Conservation (phyloP, 805 yeast genomes). For the Yarrowia osloensis region DNA sequence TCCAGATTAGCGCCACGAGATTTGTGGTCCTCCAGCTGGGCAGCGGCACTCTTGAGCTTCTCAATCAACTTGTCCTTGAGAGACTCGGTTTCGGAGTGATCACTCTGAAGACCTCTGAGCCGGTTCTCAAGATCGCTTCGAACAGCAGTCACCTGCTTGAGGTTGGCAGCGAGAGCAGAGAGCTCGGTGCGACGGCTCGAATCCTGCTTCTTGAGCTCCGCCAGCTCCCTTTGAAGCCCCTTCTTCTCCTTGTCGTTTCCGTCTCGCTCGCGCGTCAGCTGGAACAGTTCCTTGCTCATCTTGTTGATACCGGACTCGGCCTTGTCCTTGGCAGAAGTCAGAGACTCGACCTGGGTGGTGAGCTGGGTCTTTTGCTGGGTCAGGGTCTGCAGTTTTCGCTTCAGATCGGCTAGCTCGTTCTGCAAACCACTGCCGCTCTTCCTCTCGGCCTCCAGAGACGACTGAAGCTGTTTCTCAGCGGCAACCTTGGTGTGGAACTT, state of each 20-base stretch:
- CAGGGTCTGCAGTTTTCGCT: conserved; percentile 33
- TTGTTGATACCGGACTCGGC: conserved; percentile 89
- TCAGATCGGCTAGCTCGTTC: conserved; percentile 36
- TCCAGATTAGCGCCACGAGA: conserved; percentile 7
- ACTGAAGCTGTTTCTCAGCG: conserved; percentile 4
- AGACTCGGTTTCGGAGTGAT: conserved; percentile 40
- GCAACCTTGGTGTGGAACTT: conserved; percentile 28
- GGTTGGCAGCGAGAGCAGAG: conserved; percentile 24
- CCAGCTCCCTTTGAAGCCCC: conserved; percentile 18
- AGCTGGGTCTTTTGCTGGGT: conserved; percentile 40
- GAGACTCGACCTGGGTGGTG: conserved; percentile 42
- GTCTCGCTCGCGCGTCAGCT: conserved; percentile 60
- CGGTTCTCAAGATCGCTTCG: conserved; percentile 38
- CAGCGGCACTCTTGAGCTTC: conserved; percentile 50
- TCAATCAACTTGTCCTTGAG: conserved; percentile 49
- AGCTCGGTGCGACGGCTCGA: conserved; percentile 8
- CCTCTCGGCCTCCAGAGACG: conserved; percentile 24
- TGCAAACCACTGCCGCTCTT: conserved; percentile 27
- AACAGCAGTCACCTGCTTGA: conserved; percentile 2
- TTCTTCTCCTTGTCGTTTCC: conserved; percentile 45
- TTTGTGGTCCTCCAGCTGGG: conserved; percentile 40
- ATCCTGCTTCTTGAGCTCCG: conserved; percentile 35
- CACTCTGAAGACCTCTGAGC: conserved; percentile 30
- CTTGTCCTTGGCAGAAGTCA: conserved; percentile 53
- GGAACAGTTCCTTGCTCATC: conserved; percentile 80